A percentile compares a stretch with the other conserved stretches of the same genome.
Conservation (phyloP, 768 basidiomycete species). For the Tulasnella sp. region DNA sequence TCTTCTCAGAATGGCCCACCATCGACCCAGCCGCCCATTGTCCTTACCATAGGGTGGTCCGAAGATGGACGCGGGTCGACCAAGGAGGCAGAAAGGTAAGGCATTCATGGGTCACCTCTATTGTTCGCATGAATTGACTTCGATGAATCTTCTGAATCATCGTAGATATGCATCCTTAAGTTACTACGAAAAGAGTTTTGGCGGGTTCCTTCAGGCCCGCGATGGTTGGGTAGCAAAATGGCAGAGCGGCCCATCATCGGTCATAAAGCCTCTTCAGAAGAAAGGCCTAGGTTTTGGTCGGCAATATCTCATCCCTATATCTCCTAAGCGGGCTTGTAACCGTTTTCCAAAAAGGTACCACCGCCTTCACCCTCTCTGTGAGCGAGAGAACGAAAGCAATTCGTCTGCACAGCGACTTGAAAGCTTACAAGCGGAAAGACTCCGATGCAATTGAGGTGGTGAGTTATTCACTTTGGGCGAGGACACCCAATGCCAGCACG, state of each 20-base stretch:
- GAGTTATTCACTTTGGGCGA: not conserved
- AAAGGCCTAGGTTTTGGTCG: not conserved
- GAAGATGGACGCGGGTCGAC: not conserved
- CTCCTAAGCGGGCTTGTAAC: not conserved
- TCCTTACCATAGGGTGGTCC: not conserved
- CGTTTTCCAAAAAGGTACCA: not conserved
- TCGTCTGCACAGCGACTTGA: not conserved
- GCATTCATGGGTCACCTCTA: not conserved
- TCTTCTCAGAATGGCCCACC: not conserved
- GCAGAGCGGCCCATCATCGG: not conserved
- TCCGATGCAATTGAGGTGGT: not conserved
- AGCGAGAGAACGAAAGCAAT: not conserved
- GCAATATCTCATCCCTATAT: not conserved
- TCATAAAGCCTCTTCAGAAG: not conserved
- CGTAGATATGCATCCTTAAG: not conserved
- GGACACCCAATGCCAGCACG: not conserved
- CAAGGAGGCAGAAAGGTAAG: not conserved
- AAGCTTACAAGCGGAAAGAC: not conserved
- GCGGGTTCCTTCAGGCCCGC: not conserved
- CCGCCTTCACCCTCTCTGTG: not conserved
- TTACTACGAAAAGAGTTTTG: not conserved
- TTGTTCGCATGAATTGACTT: not conserved
- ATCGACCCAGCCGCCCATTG: not conserved
- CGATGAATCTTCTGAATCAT: not conserved
- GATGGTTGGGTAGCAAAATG: conserved; percentile 4